Base-by-base conservation (phyloP, 352 stramenopile genomes). In the Lagenidium sp. region DNA sequence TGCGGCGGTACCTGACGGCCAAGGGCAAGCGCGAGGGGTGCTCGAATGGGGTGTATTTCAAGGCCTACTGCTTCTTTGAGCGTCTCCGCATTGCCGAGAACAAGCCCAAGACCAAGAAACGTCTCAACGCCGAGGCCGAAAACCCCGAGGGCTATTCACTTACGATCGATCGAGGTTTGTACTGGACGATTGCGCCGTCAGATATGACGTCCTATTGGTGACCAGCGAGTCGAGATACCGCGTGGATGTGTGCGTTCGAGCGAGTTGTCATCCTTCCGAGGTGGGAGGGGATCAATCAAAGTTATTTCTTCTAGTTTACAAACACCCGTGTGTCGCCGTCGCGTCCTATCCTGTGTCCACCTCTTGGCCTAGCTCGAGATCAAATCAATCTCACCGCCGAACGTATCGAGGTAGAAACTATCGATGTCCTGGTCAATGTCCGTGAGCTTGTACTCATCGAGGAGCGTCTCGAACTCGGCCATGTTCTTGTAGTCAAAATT, bases 391-490 rank as follows among this genome's bases (percentile, higher is more conserved):
- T 82, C 69, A 32, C 68, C 69, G 13, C 63, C 58, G 15, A 85
- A 72, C 24, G 69, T 73, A 44, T 86, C 67, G 30, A 85, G 41
- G 56, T 90, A 90, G 43, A 90, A 90, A 34, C 54, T 87, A 50
- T 87, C 71, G 37, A 90, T 67, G 58, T 90, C 77, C 53, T 85
- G 72, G 44, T 85, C 74, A 53, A 86, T 84, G 60, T 88, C 75
- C 6, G 70, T 80, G 40, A 86, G 70, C 50, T 85, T 76, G 63
- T 85, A 85, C 58, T 87, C 74, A 31, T 85, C 71, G 32, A 78
- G 60, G 28, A 85, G 59, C 25, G 63, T 80, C 44, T 87, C 74
- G 45, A 87, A 86, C 58, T 90, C 77, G 7, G 67, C 63, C 32
- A 64, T 48, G 30, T 66, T 63, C 47, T 64, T 75, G 24, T 65